phyloP scores from a whole-genome alignment of 331 rosid species.

The Malus hybrid region DNA sequence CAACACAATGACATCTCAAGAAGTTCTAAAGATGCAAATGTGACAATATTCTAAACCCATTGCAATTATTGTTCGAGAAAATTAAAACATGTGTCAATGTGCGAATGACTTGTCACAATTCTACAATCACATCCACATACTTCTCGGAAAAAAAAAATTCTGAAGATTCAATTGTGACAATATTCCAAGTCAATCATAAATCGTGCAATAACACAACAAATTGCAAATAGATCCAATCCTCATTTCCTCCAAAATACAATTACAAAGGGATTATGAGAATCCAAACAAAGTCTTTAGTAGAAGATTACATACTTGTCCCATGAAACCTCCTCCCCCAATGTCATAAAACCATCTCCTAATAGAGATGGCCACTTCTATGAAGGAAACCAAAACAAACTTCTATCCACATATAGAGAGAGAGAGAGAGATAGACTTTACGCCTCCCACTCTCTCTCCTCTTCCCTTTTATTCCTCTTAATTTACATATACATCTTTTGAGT shows the following conservation, averaged over 20 bases:
- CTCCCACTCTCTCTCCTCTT: background rate
- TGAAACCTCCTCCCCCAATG: too few species aligned
- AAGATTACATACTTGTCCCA: background rate
- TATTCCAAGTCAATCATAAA: too few species aligned
- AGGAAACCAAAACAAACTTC: too few species aligned
- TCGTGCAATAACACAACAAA: background rate
- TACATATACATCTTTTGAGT: constrained; percentile 31
- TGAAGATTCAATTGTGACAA: too few species aligned
- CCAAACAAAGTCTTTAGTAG: background rate
- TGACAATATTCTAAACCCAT: background rate
- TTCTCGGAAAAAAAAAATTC: too few species aligned
- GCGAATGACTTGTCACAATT: background rate
- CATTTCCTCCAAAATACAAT: constrained; percentile 19
- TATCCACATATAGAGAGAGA: background rate
- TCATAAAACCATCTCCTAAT: too few species aligned
- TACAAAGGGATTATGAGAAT: constrained; percentile 1
- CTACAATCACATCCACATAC: background rate
- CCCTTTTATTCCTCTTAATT: constrained; percentile 44
- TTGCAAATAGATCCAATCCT: constrained; percentile 15
- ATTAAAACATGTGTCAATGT: too few species aligned
- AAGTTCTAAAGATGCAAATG: background rate
- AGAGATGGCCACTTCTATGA: too few species aligned
- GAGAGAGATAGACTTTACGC: background rate
- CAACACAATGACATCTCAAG: background rate
- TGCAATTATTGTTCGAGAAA: background rate